Evolutionary conservation across 208 protist genomes (phyloP), one percentile per base, ranked within the genome.

Genomic region (Porcisia deanei): DNA sequence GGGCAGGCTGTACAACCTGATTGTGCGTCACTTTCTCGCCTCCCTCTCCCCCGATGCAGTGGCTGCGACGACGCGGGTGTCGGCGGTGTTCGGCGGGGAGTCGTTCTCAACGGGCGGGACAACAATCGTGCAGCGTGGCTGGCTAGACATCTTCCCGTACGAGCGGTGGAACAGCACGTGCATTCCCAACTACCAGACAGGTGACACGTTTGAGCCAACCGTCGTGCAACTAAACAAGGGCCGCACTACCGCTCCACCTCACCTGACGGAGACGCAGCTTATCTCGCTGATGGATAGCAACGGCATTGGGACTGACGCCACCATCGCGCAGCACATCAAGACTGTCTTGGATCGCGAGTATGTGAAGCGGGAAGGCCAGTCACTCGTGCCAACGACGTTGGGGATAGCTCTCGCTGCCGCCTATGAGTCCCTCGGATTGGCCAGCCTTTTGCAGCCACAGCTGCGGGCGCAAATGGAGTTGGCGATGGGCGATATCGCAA

Each of bases 261-360:
- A 99, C 53, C 84, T 99, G 18, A 98, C 95, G 0, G 99, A 99
- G 87, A 80, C 98, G 0, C 92, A 99, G 20, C 88, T 99, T 14
- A 99, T 99, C 47, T 71, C 87, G 1, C 45, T 97, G 37, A 99
- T 99, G 99, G 98, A 99, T 77, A 84, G 92, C 58, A 94, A 99
- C 76, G 96, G 97, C 45, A 99, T 99, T 75, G 99, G 99, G 37
- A 99, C 99, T 1, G 99, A 99, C 90, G 99, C 99, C 8, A 99
- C 99, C 4, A 99, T 99, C 65, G 98, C 99, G 7, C 87, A 99
- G 84, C 99, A 99, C 88, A 99, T 99, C 75, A 89, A 99, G 81
- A 99, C 89, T 0, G 95, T 99, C 16, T 75, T 98, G 54, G 88
- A 98, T 2, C 83, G 98, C 45, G 87, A 91, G 58, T 99, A 99